Percentiles rank a stretch among this genome's conserved stretches.
Evolutionary conservation across 805 yeast genomes (phyloP).

Genomic region (Lipomyces starkeyi): DNA sequence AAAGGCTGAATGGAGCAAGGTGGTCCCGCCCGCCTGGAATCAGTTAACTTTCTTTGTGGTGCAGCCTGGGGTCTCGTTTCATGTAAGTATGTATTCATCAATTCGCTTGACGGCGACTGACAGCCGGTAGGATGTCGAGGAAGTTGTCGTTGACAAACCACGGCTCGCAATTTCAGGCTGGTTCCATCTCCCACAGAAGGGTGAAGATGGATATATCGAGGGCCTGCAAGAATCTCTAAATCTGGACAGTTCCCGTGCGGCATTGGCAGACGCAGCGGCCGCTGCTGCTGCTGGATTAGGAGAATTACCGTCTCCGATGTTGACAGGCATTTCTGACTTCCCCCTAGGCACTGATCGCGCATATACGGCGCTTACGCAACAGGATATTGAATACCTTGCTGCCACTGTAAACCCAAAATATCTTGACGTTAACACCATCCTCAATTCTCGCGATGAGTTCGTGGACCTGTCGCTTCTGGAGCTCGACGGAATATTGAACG

Average conservation of each 20-base stretch:
- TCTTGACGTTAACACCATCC: slow-evolving; percentile 50
- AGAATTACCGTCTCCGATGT: slow-evolving; percentile 53
- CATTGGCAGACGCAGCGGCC: slow-evolving; percentile 71
- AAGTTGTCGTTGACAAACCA: slow-evolving; percentile 88
- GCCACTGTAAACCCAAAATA: slow-evolving; percentile 64
- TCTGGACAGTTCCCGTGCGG: slow-evolving; percentile 38
- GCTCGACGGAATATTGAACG: slow-evolving; percentile 65
- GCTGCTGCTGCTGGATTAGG: slow-evolving; percentile 57
- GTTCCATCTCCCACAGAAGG: slow-evolving; percentile 96
- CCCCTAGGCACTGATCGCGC: slow-evolving; percentile 83
- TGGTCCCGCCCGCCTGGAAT: slow-evolving; percentile 89
- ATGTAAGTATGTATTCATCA: slow-evolving; percentile 44
- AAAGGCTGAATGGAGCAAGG: slow-evolving; percentile 68
- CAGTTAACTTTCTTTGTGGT: slow-evolving; percentile 96
- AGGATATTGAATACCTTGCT: slow-evolving; percentile 51
- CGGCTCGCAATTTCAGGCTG: slow-evolving; percentile 96
- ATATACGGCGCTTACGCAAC: slow-evolving; percentile 39
- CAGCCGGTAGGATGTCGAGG: slow-evolving; percentile 77
- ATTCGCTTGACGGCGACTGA: not conserved
- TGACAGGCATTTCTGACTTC: slow-evolving; percentile 50
- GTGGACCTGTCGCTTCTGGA: slow-evolving; percentile 72
- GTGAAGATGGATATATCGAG: slow-evolving; percentile 81
- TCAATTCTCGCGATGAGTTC: slow-evolving; percentile 58
- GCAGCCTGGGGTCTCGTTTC: slow-evolving; percentile 95
- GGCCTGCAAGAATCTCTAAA: slow-evolving; percentile 71